Evolutionary conservation across 140 eudicot species (phyloP).

Genomic region (Cichorium intybus): DNA sequence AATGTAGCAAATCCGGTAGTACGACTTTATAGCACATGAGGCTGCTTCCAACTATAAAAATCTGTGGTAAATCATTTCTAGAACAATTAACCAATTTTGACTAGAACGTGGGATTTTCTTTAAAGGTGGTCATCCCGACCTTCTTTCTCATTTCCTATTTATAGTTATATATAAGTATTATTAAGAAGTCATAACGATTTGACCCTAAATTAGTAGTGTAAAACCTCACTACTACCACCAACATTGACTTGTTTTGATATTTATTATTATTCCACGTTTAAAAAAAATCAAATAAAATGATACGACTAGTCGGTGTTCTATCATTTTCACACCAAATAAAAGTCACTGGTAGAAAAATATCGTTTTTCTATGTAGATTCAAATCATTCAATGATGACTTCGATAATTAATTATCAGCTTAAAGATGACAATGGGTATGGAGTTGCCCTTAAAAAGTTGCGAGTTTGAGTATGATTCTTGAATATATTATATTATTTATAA

Average conservation of each 20-base stretch:
- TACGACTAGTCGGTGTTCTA: not conserved
- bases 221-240: slow-evolving; percentile 25
- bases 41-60: not conserved
- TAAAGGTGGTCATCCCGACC: not conserved
- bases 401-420: no score
- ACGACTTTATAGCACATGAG: not conserved
- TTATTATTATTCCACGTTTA: slow-evolving; percentile 11
- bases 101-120: slow-evolving; percentile 7
- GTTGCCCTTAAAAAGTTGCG: not conserved
- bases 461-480: not conserved
- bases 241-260: slow-evolving; percentile 28
- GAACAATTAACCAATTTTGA: slow-evolving; percentile 30
- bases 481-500: no score
- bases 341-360: not conserved
- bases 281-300: slow-evolving; percentile 7
- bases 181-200: slow-evolving; percentile 5
- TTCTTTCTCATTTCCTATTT: slow-evolving; percentile 2
- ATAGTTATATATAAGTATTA: not conserved
- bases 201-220: slow-evolving; percentile 17
- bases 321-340: slow-evolving; percentile 16
- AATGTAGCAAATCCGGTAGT: no score
- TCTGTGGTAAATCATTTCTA: slow-evolving; percentile 9
- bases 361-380: not conserved
- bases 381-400: not conserved
- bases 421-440: not conserved